phyloP scores from a whole-genome alignment of 495 filamentous ascomycete genomes.

The Tuber melanosporum region DNA sequence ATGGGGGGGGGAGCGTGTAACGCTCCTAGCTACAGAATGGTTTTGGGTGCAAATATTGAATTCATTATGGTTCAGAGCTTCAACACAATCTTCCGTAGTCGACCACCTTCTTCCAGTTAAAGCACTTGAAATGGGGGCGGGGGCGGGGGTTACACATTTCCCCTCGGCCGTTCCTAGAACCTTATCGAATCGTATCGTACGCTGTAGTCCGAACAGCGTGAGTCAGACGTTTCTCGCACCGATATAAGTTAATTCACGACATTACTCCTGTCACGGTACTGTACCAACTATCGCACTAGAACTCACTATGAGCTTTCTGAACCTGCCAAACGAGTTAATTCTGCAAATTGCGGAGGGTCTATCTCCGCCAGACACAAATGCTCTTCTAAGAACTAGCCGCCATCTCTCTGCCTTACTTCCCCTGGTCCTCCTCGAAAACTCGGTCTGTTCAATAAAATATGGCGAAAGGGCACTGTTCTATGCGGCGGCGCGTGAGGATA shows the following conservation, averaged over 20 bases:
- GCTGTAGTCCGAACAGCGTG: neutral
- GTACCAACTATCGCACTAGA: neutral
- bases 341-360: constrained; percentile 26
- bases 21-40: too few species aligned
- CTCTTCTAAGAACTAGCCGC: constrained; percentile 20
- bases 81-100: too few species aligned
- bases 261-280: neutral
- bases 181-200: too few species aligned
- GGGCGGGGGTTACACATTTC: too few species aligned
- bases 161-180: too few species aligned
- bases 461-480: neutral
- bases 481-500: neutral
- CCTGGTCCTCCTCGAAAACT: neutral
- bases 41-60: too few species aligned
- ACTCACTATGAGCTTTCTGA: neutral
- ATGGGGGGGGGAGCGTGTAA: too few species aligned
- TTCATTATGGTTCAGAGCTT: too few species aligned
- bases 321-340: constrained; percentile 29
- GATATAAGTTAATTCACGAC: neutral
- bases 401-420: constrained; percentile 26
- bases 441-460: neutral
- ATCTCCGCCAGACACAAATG: constrained; percentile 24
- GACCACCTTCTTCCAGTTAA: too few species aligned
- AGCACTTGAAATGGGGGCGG: too few species aligned
- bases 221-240: neutral